Base-by-base conservation (phyloP, 1,284 basidiomycete species). In the Neonothopanus nambi region DNA sequence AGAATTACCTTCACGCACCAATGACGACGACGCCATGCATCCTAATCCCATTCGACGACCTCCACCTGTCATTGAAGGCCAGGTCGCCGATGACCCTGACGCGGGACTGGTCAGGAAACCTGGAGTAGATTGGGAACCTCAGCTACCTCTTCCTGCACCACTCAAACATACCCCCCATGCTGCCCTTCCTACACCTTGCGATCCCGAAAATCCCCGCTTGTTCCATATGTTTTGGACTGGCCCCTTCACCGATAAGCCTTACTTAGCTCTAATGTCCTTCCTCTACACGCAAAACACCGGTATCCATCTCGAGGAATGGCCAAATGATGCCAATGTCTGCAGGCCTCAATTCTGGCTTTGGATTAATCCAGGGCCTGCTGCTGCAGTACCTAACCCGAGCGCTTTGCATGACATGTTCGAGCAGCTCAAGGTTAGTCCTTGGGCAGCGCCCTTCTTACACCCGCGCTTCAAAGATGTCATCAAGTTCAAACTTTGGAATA, bases 141-240 rank as follows among this genome's bases (percentile, higher is more conserved):
- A 66, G 8, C 62, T 67, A 17, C 51, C 77, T 21, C 48, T 57
- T 11, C 68, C 77, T 9, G 69, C 76, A 0, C 47, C 66, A 7
- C 60, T 71, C 23, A 62, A 67, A 28, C 58, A 55, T 47, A 54
- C 42, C 53, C 82, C 85, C 3, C 78, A 82, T 59, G 74, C 80
- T 56, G 76, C 84, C 2, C 75, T 85, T 55, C 73, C 68, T 3
- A 63, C 69, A 3, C 74, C 82, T 1, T 92, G 89, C 71, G 87
- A 90, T 61, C 75, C 81, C 2, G 79, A 84, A 28, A 82, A 89
- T 63, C 87, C 87, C 1, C 76, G 84, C 26, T 70, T 89, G 8
- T 91, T 85, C 72, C 89, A 91, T 70, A 90, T 91, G 81, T 91
- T 89, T 70, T 91, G 88, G 88, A 87, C 87, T 2, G 88, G 88